These are phyloP conservation scores for Protomyces inundatus DNA, from an alignment of 1,139 yeast species.

Conservation along the genomic window DNA sequence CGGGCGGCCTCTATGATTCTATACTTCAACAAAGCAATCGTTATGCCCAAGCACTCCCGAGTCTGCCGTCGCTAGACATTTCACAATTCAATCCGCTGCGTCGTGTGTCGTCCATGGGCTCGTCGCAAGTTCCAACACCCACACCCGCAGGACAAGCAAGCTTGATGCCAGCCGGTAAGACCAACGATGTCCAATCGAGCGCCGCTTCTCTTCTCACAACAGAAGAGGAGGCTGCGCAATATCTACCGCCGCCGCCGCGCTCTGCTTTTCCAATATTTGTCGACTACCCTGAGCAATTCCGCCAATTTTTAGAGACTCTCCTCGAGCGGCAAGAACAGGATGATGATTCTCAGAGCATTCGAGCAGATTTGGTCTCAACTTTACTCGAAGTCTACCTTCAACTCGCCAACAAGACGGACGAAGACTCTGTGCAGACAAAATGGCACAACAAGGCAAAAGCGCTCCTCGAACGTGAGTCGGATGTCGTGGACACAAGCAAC, in stretches of 20 bases:
- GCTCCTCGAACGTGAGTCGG: constrained; percentile 44
- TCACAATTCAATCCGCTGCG: constrained; percentile 14
- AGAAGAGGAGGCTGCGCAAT: constrained; percentile 14
- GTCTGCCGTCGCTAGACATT: constrained; percentile 16
- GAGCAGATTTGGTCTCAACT: constrained; percentile 67
- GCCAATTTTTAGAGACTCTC: constrained; percentile 90
- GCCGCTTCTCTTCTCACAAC: background rate
- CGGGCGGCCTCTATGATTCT: constrained; percentile 26
- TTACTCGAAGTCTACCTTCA: constrained; percentile 75
- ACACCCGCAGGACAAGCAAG: background rate
- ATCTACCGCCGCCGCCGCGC: constrained; percentile 69
- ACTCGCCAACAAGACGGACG: constrained; percentile 47
- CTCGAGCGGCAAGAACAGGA: constrained; percentile 28
- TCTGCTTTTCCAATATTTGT: constrained; percentile 81
- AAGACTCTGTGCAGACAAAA: constrained; percentile 39
- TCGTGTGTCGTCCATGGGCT: background rate
- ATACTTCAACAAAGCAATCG: constrained; percentile 14
- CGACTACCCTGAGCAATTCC: constrained; percentile 79
- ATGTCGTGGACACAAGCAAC: constrained; percentile 37
- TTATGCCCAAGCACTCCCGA: constrained; percentile 12
- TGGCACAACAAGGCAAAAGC: constrained; percentile 66
- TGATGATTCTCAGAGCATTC: constrained; percentile 43
- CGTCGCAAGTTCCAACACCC: background rate
- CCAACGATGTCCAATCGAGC: background rate
- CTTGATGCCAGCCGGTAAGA: background rate